Evolutionary conservation across 257 asterid species (phyloP).

Genomic region (Fraxinus anomala): DNA sequence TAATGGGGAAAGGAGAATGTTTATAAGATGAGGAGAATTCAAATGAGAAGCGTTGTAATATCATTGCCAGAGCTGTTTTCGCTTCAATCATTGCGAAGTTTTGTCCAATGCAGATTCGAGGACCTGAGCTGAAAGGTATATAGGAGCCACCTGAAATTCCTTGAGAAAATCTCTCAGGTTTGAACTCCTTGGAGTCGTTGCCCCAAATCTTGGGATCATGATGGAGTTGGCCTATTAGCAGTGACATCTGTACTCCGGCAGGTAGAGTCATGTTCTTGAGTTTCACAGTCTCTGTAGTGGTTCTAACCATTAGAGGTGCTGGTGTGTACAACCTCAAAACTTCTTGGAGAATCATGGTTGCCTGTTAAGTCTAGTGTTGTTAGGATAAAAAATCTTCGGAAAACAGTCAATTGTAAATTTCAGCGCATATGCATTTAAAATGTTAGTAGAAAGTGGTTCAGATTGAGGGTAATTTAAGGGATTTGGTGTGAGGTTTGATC

Average conservation of each 20-base stretch:
- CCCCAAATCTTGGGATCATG: slow-evolving; percentile 43
- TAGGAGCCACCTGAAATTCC: slow-evolving; percentile 28
- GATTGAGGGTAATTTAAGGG: no score
- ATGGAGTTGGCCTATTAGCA: slow-evolving; percentile 33
- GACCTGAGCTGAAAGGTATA: background rate
- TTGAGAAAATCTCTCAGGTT: slow-evolving; percentile 40
- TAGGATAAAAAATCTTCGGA: background rate
- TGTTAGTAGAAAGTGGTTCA: no score
- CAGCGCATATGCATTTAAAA: background rate
- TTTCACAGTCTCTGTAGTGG: slow-evolving; percentile 21
- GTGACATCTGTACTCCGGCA: slow-evolving; percentile 25
- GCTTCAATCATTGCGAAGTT: slow-evolving; percentile 6
- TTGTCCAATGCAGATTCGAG: slow-evolving; percentile 7
- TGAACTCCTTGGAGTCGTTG: slow-evolving; percentile 36
- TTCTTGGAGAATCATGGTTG: slow-evolving; percentile 35
- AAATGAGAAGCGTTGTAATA: background rate
- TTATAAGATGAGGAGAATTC: background rate
- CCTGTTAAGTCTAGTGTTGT: background rate
- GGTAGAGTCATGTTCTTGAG: slow-evolving; percentile 28
- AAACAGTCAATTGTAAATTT: background rate
- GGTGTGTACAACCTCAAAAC: slow-evolving; percentile 41
- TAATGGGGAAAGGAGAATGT: background rate
- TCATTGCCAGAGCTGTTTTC: slow-evolving; percentile 3
- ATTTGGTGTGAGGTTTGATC: no score
- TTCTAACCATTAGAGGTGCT: slow-evolving; percentile 17